Base-by-base conservation (phyloP, 495 filamentous ascomycete species). In the Stereocaulon alpinum region DNA sequence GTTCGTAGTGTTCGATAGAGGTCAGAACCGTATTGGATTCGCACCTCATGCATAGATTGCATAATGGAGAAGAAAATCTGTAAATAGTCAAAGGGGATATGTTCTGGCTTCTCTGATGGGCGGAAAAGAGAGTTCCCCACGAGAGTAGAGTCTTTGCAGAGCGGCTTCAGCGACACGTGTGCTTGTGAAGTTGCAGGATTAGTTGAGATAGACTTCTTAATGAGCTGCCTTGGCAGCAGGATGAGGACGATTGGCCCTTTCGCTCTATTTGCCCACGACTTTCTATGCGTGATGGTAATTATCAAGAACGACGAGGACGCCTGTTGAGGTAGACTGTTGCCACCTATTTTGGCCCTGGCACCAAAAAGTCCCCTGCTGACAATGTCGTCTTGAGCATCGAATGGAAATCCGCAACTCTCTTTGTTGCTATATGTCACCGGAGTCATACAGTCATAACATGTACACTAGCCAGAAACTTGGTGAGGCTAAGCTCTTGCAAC, bases 1-100 rank as follows among this genome's bases (percentile, higher is more conserved):
- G 64, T 92, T 89, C 67, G 86, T 88, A 22, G 86, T 86, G 18
- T 92, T 92, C 64, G 84, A 94, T 68, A 79, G 71, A 9, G 82
- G 82, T 6, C 81, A 83, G 61, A 76, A 73, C 66, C 71, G 72
- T 22, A 70, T 87, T 22, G 83, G 83, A 2, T 77, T 87, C 64
- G 84, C 84, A 2, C 68, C 73, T 56, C 80, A 82, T 65, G 68
- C 62, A 41, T 59, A 59, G 56, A 14, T 30, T 45, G 18, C 29
- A 58, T 32, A 15, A 24, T 27, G 14, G 44, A 30, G 29, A 41
- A 32, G 47, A 50, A 41, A 1, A 11, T 34, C 17, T 45, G 34
- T 49, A 59, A 50, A 30, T 49, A 32, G 22, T 45, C 10, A 18
- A n/a, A 18, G 18, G n/a, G 6, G 12, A 58, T 29, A 6, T 50